A percentile compares a stretch with the other conserved stretches of the same genome.
Evolutionary conservation across 2,329 filamentous ascomycete species (phyloP).

Genomic region (Ceratocystis papillata): DNA sequence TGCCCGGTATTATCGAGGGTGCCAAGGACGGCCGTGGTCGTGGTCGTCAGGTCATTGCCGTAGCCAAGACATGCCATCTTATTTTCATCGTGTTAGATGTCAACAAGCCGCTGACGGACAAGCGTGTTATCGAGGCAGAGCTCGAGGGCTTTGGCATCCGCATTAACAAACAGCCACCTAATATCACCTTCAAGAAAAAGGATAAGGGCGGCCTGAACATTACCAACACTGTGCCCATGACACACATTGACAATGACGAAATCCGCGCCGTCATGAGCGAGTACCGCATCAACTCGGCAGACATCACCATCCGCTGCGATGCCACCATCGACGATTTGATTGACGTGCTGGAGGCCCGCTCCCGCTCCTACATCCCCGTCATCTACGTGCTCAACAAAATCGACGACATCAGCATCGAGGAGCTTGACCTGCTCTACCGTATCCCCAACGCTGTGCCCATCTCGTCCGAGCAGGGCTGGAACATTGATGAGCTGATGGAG

Average conservation of each 20-base stretch:
- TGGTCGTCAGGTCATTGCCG: constrained; percentile 95
- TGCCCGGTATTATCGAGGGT: constrained; percentile 97
- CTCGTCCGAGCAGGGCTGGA: constrained; percentile 96
- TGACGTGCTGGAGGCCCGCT: constrained; percentile 88
- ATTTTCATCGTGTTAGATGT: constrained; percentile 98
- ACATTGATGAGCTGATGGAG: constrained; percentile 91
- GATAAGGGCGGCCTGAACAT: constrained; percentile 96
- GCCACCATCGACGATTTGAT: constrained; percentile 96
- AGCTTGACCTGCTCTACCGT: constrained; percentile 87
- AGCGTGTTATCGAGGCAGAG: constrained; percentile 88
- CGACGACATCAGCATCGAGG: constrained; percentile 93
- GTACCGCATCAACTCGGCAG: constrained; percentile 91
- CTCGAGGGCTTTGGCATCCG: constrained; percentile 95
- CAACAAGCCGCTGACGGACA: constrained; percentile 96
- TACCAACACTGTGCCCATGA: constrained; percentile 83
- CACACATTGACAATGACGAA: constrained; percentile 89
- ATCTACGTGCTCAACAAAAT: constrained; percentile 99
- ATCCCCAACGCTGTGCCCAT: constrained; percentile 97
- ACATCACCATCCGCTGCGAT: constrained; percentile 95
- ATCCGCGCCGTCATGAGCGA: constrained; percentile 97
- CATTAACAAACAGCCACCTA: constrained; percentile 93
- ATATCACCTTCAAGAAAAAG: constrained; percentile 99
- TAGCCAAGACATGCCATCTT: constrained; percentile 95
- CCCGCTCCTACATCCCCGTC: constrained; percentile 93
- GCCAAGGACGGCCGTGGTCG: constrained; percentile 96